phyloP scores from a whole-genome alignment of 192 early-diverging fungal genomes.

The Entomortierella beljakovae region DNA sequence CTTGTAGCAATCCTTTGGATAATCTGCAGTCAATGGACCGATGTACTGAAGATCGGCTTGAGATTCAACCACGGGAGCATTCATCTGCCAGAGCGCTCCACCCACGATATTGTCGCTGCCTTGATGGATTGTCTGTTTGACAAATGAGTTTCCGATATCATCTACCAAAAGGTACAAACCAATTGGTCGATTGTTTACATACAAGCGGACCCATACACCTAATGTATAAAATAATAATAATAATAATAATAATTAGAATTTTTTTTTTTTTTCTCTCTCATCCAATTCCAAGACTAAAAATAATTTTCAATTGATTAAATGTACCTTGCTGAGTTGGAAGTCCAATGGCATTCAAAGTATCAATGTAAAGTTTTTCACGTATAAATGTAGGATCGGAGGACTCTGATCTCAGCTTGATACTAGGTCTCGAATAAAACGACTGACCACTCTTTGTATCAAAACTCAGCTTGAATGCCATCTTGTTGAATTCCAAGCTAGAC shows the following conservation, averaged over 20 bases:
- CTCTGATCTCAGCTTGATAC: constrained; percentile 52
- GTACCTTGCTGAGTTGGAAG: constrained; percentile 41
- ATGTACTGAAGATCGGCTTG: constrained; percentile 32
- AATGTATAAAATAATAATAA: background rate
- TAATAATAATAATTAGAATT: background rate
- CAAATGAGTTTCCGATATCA: constrained; percentile 56
- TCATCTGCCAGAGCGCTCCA: constrained; percentile 37
- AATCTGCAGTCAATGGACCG: no score
- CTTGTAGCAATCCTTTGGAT: constrained; percentile 10
- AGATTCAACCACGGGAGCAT: constrained; percentile 26
- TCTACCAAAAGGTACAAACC: constrained; percentile 61
- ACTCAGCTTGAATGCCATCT: constrained; percentile 56
- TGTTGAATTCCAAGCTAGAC: no score
- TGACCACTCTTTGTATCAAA: constrained; percentile 51
- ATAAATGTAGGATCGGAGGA: constrained; percentile 50
- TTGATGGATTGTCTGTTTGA: constrained; percentile 50
- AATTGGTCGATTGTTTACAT: constrained; percentile 50
- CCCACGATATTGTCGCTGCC: constrained; percentile 1
- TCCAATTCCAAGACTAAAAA: no score
- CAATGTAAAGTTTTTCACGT: constrained; percentile 56
- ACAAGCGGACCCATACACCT: constrained; percentile 25
- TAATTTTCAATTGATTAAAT: no score
- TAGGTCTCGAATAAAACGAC: constrained; percentile 41
- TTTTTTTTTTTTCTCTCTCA: no score
- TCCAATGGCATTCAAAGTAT: constrained; percentile 43